Evolutionary conservation across 345 rosid genomes (phyloP).

Genomic region (Cardamine resedifolia): DNA sequence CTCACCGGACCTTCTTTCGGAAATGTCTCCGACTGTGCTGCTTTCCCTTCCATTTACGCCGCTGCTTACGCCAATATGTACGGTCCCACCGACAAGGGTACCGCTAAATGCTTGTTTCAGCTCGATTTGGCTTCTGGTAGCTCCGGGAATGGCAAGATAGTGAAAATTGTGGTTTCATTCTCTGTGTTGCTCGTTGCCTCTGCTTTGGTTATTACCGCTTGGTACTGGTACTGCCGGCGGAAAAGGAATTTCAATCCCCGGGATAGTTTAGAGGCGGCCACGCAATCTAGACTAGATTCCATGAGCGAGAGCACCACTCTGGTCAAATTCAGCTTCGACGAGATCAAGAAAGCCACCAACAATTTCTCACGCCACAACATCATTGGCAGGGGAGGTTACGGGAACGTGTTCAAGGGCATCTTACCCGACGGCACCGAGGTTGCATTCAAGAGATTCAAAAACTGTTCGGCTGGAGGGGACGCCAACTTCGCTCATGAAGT

Average conservation of each 20-base stretch:
- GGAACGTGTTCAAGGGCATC: constrained; percentile 77
- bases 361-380: constrained; percentile 70
- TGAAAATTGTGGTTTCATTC: constrained; percentile 39
- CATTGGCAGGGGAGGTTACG: constrained; percentile 85
- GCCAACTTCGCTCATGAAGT: constrained; percentile 70
- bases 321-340: constrained; percentile 64
- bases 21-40: constrained; percentile 66
- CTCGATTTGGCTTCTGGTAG: constrained; percentile 33
- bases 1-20: constrained; percentile 53
- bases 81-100: constrained; percentile 72
- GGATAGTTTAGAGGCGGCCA: constrained; percentile 39
- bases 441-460: constrained; percentile 93
- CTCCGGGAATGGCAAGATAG: constrained; percentile 27
- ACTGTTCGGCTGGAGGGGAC: constrained; percentile 80
- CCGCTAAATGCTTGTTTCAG: constrained; percentile 64
- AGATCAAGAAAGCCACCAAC: constrained; percentile 72
- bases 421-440: constrained; percentile 69
- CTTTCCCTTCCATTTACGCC: constrained; percentile 64
- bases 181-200: constrained; percentile 38
- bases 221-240: constrained; percentile 52
- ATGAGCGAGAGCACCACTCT: constrained; percentile 69
- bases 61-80: constrained; percentile 57
- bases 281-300: constrained; percentile 49
- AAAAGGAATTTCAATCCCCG: constrained; percentile 27
- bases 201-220: constrained; percentile 33